Evolutionary conservation across 352 stramenopile genomes (phyloP), one percentile per base, ranked within the genome.

Genomic region (Halophytophthora polymorphica): DNA sequence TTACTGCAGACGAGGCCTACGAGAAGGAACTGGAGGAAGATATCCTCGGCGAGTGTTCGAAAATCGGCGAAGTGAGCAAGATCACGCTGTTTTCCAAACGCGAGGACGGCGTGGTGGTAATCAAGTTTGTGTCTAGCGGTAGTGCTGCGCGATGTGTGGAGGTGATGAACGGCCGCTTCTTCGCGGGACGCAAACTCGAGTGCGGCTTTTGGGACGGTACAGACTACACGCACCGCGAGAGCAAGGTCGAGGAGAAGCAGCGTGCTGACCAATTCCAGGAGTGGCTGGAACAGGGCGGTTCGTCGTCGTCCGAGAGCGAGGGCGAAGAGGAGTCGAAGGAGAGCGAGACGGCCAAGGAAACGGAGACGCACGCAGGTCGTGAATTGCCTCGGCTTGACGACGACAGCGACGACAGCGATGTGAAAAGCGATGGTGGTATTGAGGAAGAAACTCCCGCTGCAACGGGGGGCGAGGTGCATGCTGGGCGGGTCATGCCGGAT

Each of bases 71-170:
- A 31, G 71, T 96, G 17, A 69, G 62, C 15, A 88, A 91, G 65
- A 96, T 98, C 37, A 98, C 95, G n/a, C 67, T 98, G 10, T 98
- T 98, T 68, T 73, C 75, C 2, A 97, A 97, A 53, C 90, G 96
- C 66, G 67, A 69, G 19, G 75, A 96, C 11, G 93, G 93, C 6
- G 88, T 98, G 1, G 86, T 98, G 1, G 87, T 98, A 45, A 77
- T 98, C 53, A 98, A 98, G 64, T 98, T 97, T 53, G 71, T 74
- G 22, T 83, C 89, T 21, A 88, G 88, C 21, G 83, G 85, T 17
- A 87, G 78, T 36, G 88, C 90, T 11, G 82, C 87, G 31, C 78
- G 87, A 47, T 96, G 88, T 48, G 68, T 97, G 12, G 86, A 96
- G 39, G 56, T 90, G 18, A 95, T 96, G 80, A 86, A 96, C 45